A percentile compares a stretch with the other conserved stretches of the same genome.
These are phyloP conservation scores for Boletus rex-veris DNA, from an alignment of 768 basidiomycete species.

Conservation along the genomic window DNA sequence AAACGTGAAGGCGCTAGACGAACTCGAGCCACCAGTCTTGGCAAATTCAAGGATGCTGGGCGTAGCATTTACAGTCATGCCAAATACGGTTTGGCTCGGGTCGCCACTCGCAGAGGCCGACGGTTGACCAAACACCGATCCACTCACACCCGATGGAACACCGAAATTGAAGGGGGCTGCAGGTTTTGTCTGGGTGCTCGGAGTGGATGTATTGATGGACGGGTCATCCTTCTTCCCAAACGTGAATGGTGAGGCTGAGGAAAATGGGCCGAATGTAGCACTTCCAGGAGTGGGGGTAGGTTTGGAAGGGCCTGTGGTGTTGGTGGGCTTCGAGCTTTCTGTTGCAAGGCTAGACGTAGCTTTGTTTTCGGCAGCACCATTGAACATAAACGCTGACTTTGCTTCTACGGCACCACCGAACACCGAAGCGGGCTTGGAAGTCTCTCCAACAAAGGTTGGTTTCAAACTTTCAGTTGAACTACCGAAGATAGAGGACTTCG, in stretches of 20 bases:
- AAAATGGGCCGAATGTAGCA: conserved; percentile 3
- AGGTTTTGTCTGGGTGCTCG: conserved; percentile 27
- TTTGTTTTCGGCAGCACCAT: background rate
- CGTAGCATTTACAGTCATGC: conserved; percentile 17
- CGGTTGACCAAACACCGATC: conserved; percentile 11
- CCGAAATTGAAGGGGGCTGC: conserved; percentile 22
- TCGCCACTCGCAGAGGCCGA: conserved; percentile 1
- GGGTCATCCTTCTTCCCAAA: conserved; percentile 18
- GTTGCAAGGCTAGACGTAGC: background rate
- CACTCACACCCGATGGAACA: conserved; percentile 5
- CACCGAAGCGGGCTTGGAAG: background rate
- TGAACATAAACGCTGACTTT: conserved; percentile 2
- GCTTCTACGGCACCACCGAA: conserved; percentile 1
- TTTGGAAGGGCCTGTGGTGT: conserved; percentile 1
- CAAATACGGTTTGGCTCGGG: conserved; percentile 8
- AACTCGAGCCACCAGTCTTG: conserved; percentile 16
- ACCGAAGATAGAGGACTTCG: conserved; percentile 4
- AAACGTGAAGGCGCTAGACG: conserved; percentile 20
- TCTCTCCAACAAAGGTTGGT: conserved; percentile 9
- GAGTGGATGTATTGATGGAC: background rate
- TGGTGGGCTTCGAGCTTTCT: background rate
- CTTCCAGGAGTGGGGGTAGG: conserved; percentile 1
- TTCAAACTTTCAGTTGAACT: conserved; percentile 6
- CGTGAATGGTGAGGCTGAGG: conserved; percentile 8
- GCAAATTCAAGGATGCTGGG: conserved; percentile 34